A percentile compares a stretch with the other conserved stretches of the same genome.
phyloP scores from a whole-genome alignment of 345 rosid species.

The Leavenworthia alabamica region DNA sequence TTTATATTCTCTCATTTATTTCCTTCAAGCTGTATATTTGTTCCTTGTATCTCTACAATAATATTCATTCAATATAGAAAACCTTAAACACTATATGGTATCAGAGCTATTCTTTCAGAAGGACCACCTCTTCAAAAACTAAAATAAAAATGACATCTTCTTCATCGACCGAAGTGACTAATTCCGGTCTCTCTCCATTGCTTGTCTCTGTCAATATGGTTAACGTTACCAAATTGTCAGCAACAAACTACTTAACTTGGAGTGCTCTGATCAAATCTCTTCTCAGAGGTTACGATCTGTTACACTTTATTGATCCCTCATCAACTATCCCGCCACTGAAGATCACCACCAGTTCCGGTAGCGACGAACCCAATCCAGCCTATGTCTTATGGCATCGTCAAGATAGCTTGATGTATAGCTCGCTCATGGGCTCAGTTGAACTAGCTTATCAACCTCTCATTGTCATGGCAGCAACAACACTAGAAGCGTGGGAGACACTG shows the following conservation, averaged over 20 bases:
- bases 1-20: too few species aligned
- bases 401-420: neutral
- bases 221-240: neutral
- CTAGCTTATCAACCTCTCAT: neutral
- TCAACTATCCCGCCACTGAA: neutral
- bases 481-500: rapidly evolving
- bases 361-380: neutral
- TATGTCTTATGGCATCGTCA: neutral
- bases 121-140: too few species aligned
- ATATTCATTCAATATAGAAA: too few species aligned
- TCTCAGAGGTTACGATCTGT: too few species aligned
- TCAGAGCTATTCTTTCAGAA: too few species aligned
- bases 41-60: too few species aligned
- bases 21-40: too few species aligned
- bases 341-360: too few species aligned
- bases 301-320: rapidly evolving
- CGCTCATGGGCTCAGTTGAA: neutral
- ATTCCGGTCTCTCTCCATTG: too few species aligned
- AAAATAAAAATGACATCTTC: too few species aligned
- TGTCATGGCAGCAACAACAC: rapidly evolving
- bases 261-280: neutral
- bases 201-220: neutral
- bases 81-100: too few species aligned
- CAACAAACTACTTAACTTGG: neutral
- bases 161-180: too few species aligned